These are phyloP conservation scores for Coelastrella sp. DNA, from an alignment of 139 green algal species.

Conservation along the genomic window DNA sequence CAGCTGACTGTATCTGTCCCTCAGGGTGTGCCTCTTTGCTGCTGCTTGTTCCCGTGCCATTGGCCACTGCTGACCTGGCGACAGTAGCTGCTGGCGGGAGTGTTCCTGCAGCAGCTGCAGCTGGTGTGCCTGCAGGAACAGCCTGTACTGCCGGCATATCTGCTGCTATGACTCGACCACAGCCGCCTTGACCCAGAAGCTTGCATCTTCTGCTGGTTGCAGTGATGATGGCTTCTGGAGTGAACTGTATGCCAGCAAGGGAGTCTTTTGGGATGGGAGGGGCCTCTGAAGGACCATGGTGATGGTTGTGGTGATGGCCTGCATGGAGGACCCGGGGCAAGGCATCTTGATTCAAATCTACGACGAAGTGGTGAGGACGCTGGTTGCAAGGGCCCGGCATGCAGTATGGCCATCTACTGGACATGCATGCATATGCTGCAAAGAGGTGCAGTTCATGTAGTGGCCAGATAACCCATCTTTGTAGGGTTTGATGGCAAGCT, in stretches of 20 bases:
- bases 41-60: no score
- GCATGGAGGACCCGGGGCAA: no score
- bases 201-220: slow-evolving; percentile 14
- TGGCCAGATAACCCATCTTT: no score
- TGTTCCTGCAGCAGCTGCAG: not conserved
- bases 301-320: slow-evolving; percentile 1
- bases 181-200: slow-evolving; percentile 34
- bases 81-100: not conserved
- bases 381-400: no score
- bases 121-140: not conserved
- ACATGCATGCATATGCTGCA: no score
- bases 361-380: no score
- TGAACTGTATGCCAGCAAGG: slow-evolving; percentile 17
- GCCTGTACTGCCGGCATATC: slow-evolving; percentile 4
- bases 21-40: no score
- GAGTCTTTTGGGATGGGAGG: slow-evolving; percentile 10
- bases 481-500: no score
- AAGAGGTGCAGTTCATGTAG: no score
- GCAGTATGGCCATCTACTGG: no score
- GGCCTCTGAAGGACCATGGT: not conserved
- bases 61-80: not conserved
- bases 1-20: no score
- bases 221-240: slow-evolving; percentile 26
- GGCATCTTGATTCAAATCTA: no score
- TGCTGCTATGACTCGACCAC: slow-evolving; percentile 22